Evolutionary conservation across 1,139 yeast genomes (phyloP).

Genomic region (Hansenula lynferdii): DNA sequence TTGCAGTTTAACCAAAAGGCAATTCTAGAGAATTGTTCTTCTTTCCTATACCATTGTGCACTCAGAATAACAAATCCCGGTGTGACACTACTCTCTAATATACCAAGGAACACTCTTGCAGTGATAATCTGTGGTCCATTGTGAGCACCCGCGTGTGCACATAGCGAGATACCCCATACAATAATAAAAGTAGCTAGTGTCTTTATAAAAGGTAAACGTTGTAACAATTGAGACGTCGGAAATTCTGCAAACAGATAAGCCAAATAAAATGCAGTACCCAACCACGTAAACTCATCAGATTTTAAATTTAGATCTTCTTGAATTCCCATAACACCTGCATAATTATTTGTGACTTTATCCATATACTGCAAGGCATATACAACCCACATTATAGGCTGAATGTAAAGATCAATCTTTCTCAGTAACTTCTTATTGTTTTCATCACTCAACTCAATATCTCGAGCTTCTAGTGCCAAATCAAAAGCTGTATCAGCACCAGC

Average conservation of each 20-base stretch:
- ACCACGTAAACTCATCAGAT: constrained; percentile 36
- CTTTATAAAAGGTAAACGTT: constrained; percentile 40
- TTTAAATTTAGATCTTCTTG: constrained; percentile 24
- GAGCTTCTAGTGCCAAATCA: constrained; percentile 10
- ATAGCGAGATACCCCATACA: constrained; percentile 43
- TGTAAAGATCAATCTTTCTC: constrained; percentile 14
- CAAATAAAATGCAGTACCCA: constrained; percentile 45
- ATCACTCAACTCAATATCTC: constrained; percentile 5
- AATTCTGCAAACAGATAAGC: constrained; percentile 42
- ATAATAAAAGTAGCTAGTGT: constrained; percentile 32
- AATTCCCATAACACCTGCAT: constrained; percentile 37
- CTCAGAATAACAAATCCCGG: constrained; percentile 52
- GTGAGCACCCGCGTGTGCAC: constrained; percentile 36
- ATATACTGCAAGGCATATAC: constrained; percentile 13
- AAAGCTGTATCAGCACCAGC: neutral
- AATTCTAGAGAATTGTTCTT: constrained; percentile 46
- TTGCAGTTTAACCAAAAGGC: constrained; percentile 46
- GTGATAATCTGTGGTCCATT: constrained; percentile 35
- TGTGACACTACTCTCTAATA: constrained; percentile 41
- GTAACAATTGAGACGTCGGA: constrained; percentile 45
- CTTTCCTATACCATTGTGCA: constrained; percentile 47
- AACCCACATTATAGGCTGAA: constrained; percentile 16
- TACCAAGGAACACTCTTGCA: constrained; percentile 41
- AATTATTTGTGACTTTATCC: constrained; percentile 12
- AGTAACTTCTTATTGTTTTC: constrained; percentile 12